Evolutionary conservation across 1,284 basidiomycete genomes (phyloP).

Genomic region (Fomitopsis palustris): DNA sequence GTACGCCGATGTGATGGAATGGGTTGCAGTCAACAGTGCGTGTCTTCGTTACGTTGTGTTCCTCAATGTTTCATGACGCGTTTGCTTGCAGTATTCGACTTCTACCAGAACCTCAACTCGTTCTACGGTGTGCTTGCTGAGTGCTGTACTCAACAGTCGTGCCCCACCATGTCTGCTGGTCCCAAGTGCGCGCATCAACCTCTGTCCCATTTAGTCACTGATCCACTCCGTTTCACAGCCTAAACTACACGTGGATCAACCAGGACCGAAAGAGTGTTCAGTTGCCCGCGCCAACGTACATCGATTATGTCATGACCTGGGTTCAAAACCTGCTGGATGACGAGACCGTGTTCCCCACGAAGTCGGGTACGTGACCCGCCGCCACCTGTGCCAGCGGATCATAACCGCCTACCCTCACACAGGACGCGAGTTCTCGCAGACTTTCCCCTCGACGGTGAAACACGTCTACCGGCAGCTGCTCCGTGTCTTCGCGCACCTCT

Average conservation of each 20-base stretch:
- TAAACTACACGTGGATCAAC: conserved; percentile 99
- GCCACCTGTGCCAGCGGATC: neutral
- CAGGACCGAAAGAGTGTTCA: conserved; percentile 92
- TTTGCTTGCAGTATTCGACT: conserved; percentile 74
- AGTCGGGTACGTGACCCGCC: conserved; percentile 62
- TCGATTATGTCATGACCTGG: conserved; percentile 99
- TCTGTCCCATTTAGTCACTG: neutral
- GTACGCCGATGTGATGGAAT: conserved; percentile 97
- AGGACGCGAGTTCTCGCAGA: conserved; percentile 90
- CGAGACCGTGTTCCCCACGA: conserved; percentile 92
- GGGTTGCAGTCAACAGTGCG: conserved; percentile 97
- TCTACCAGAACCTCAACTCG: conserved; percentile 95
- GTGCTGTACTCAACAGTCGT: conserved; percentile 87
- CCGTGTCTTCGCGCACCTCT: conserved; percentile 96
- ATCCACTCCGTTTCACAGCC: conserved; percentile 42
- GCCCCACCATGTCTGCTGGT: conserved; percentile 94
- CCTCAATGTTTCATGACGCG: neutral
- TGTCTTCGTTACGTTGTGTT: conserved; percentile 13
- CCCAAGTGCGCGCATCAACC: conserved; percentile 55
- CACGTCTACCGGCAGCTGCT: conserved; percentile 97
- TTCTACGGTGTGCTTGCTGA: conserved; percentile 97
- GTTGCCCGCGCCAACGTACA: conserved; percentile 93
- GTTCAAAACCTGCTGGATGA: conserved; percentile 93
- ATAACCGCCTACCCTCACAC: conserved; percentile 3
- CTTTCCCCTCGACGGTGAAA: conserved; percentile 91